Base-by-base conservation (phyloP, 1,284 basidiomycete genomes). In the Coniophora puteana region DNA sequence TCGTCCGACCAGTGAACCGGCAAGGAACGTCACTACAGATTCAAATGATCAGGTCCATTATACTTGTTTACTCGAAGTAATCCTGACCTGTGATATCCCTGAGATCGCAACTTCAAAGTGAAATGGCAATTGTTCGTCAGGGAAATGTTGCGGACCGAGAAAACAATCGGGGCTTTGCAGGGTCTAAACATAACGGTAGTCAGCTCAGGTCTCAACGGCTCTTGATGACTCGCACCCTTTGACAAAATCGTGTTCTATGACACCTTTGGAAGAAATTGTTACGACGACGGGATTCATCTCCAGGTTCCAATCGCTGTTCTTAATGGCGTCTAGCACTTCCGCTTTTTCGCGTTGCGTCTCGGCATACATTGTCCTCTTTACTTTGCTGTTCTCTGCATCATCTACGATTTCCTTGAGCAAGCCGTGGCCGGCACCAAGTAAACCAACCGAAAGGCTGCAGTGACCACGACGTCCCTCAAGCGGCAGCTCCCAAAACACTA, bases 351-450 rank as follows among this genome's bases (percentile, higher is more conserved):
- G 71, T 43, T 78, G 78, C 4, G 90, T 93, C 67, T 95, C 91
- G 14, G 89, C 89, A 58, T 92, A 96, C 77, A 95, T 89, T 45
- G 80, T 91, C 45, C 83, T 76, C 54, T 78, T 85, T 16, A 71
- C 71, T 57, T 88, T 88, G n/a, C 72, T 72, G 31, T 62, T 69
- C 52, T 81, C 75, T 4, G 76, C 73, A 12, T 72, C 69, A 28
- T 78, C 69, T 8, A 86, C 69, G 29, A 80, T 66, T 34, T 70
- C 67, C 24, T 73, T 67, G 42, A 92, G 65, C 11, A 69, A 65
- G 13, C 79, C 84, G 57, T 87, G 83, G 2, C 69, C 60, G 8
- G 87, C 84, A 5, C 89, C 86, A 5, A 89, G 68, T 5, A 67
- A 70, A 8, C 85, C 57, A 6, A 79, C 80, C 22, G 81, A 66